phyloP scores from a whole-genome alignment of 2,329 filamentous ascomycete species.

The Sarocladium oryzae region DNA sequence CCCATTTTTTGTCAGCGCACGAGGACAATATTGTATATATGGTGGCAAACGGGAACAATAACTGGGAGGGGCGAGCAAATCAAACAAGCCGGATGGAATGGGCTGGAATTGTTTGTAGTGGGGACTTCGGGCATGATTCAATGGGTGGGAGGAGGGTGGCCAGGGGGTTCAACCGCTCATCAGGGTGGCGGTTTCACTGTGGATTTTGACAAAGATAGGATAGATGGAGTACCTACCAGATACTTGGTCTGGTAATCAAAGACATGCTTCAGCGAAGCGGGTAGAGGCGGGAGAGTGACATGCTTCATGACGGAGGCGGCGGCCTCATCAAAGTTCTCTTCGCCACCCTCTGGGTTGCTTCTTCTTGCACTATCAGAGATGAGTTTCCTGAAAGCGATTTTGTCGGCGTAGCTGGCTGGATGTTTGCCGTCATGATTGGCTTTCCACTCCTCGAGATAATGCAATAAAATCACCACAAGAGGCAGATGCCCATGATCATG shows the following conservation, averaged over 20 bases:
- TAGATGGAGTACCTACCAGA: conserved; percentile 39
- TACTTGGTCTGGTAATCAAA: conserved; percentile 57
- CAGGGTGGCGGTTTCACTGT: not conserved
- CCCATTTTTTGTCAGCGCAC: conserved; percentile 4
- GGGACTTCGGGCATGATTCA: conserved; percentile 12
- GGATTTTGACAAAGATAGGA: not conserved
- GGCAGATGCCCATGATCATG: conserved; percentile 90
- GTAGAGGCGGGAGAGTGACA: conserved; percentile 62
- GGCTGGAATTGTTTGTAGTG: not conserved
- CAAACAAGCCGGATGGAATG: not conserved
- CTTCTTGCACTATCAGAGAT: conserved; percentile 63
- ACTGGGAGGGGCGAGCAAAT: not conserved
- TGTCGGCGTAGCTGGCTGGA: conserved; percentile 76
- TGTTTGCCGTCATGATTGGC: conserved; percentile 57
- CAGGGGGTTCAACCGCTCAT: not conserved
- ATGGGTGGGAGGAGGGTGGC: not conserved
- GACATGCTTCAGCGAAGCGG: conserved; percentile 66
- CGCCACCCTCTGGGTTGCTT: conserved; percentile 73
- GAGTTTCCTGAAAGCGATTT: conserved; percentile 70
- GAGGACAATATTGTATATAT: conserved; percentile 8
- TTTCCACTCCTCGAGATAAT: conserved; percentile 81
- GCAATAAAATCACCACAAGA: conserved; percentile 73
- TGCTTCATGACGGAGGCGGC: conserved; percentile 80
- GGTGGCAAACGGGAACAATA: conserved; percentile 14
- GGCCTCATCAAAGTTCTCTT: conserved; percentile 97